These are phyloP conservation scores for Phytophthora fragariae DNA, from an alignment of 352 stramenopile species.

Conservation along the genomic window DNA sequence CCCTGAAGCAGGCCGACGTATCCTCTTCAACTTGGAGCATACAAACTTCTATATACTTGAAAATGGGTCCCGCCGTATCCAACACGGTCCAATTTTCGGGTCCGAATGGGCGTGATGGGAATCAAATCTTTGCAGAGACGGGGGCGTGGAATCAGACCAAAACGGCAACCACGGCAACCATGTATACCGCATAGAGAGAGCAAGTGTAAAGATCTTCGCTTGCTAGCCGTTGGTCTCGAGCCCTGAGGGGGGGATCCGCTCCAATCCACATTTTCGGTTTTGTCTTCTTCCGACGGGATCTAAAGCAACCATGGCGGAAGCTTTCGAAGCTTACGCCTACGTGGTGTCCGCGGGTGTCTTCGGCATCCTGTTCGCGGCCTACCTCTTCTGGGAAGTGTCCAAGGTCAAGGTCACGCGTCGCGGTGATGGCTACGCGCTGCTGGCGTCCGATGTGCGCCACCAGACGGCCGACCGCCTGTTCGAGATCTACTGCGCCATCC, in stretches of 20 bases:
- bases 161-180: constrained; percentile 22
- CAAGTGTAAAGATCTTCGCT: constrained; percentile 40
- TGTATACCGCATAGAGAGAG: constrained; percentile 52
- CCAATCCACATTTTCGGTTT: constrained; percentile 66
- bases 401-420: constrained; percentile 90
- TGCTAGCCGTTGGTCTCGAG: constrained; percentile 27
- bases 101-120: constrained; percentile 5
- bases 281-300: constrained; percentile 33
- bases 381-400: constrained; percentile 90
- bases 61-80: constrained; percentile 21
- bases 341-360: constrained; percentile 72
- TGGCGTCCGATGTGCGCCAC: constrained; percentile 77
- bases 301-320: constrained; percentile 56
- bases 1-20: neutral
- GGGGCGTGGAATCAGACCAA: constrained; percentile 28
- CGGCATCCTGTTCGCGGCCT: constrained; percentile 82
- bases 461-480: constrained; percentile 88
- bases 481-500: constrained; percentile 97
- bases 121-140: constrained; percentile 32
- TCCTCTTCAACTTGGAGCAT: constrained; percentile 30
- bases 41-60: constrained; percentile 28
- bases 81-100: constrained; percentile 11
- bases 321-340: constrained; percentile 72
- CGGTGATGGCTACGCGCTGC: constrained; percentile 83
- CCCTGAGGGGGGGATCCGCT: no score